These are phyloP conservation scores for Angophora floribunda DNA, from an alignment of 345 rosid genomes.

Conservation along the genomic window DNA sequence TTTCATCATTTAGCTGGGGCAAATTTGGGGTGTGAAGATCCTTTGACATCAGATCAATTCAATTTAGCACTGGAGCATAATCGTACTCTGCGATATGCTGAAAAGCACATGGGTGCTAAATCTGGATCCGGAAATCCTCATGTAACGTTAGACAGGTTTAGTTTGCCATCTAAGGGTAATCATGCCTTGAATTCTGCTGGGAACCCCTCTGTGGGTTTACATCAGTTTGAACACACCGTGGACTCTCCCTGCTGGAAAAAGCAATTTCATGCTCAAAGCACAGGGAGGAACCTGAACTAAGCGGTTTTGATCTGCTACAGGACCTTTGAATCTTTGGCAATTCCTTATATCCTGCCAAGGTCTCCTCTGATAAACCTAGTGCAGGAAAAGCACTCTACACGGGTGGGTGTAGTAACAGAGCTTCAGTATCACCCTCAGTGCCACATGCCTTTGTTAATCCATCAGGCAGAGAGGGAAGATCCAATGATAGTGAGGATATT, in stretches of 20 bases:
- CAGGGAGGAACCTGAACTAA: neutral
- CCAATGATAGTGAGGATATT: neutral
- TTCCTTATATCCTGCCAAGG: neutral
- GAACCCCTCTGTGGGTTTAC: neutral
- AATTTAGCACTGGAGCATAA: neutral
- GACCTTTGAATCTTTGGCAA: neutral
- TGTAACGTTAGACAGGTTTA: neutral
- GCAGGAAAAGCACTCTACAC: neutral
- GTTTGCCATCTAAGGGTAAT: neutral
- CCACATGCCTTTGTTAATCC: neutral
- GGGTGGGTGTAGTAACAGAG: neutral
- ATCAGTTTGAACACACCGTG: neutral
- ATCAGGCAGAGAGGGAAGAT: constrained; percentile 2
- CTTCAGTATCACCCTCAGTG: neutral
- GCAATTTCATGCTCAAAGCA: neutral
- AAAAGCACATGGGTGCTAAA: neutral
- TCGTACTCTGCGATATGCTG: neutral
- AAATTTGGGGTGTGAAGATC: neutral
- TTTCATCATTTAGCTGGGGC: neutral
- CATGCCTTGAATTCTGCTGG: neutral
- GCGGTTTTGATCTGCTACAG: neutral
- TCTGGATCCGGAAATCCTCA: neutral
- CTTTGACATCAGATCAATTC: neutral
- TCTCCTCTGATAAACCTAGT: neutral
- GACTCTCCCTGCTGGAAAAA: neutral